A percentile compares a stretch with the other conserved stretches of the same genome.
Conservation (phyloP, 2,329 filamentous ascomycete genomes). For the Aaosphaeria pasadenensis region DNA sequence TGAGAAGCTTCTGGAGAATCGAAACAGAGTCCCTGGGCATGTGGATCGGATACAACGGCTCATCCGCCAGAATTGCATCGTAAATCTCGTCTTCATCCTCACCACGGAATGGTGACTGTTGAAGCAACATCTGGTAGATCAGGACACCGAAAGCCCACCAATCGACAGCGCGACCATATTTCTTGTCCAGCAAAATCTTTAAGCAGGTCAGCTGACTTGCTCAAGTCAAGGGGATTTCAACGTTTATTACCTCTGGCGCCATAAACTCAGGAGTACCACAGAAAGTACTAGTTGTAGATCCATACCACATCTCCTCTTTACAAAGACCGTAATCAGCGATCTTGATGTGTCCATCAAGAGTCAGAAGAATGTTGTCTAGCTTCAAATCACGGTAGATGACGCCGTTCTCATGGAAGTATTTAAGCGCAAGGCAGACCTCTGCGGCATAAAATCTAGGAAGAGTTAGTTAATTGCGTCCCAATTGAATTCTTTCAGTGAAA, state of each 20-base stretch:
- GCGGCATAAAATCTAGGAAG: constrained; percentile 81
- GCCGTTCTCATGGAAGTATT: constrained; percentile 99
- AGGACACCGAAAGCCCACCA: constrained; percentile 99
- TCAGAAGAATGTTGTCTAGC: constrained; percentile 86
- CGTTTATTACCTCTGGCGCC: constrained; percentile 75
- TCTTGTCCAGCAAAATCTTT: constrained; percentile 94
- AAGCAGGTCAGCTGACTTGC: constrained; percentile 18
- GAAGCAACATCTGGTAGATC: constrained; percentile 99
- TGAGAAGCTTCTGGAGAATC: constrained; percentile 95
- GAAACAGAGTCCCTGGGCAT: constrained; percentile 98
- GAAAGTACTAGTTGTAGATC: constrained; percentile 94
- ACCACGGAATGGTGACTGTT: constrained; percentile 97
- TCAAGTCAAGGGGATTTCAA: constrained; percentile 3
- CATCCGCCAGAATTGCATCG: constrained; percentile 94
- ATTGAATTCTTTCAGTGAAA: constrained; percentile 14
- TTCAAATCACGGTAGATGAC: constrained; percentile 90
- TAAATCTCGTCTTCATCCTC: constrained; percentile 99
- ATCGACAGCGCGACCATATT: constrained; percentile 94
- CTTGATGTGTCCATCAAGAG: constrained; percentile 95
- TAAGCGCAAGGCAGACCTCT: constrained; percentile 93
- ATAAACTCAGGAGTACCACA: constrained; percentile 99
- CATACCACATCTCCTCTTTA: constrained; percentile 99
- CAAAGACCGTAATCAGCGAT: constrained; percentile 98
- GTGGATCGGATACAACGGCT: constrained; percentile 95
- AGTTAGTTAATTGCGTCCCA: too few species aligned